Conservation (phyloP, 169 alveolate species). For the Plasmodium cynomolgi region DNA sequence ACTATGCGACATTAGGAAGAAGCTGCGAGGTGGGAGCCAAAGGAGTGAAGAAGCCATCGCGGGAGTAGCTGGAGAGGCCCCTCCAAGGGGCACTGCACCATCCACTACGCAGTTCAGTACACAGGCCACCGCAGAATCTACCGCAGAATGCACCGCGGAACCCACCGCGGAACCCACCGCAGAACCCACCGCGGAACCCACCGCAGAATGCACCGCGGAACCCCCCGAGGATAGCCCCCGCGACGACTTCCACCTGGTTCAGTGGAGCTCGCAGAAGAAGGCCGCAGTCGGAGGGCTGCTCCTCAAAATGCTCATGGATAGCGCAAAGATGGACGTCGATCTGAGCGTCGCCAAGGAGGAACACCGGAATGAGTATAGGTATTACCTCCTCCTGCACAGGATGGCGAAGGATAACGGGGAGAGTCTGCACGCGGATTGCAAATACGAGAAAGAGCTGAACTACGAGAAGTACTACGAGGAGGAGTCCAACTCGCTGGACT, state of each 20-base stretch:
- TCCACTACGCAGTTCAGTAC: not conserved
- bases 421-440: constrained; percentile 17
- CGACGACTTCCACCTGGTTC: constrained; percentile 69
- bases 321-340: constrained; percentile 82
- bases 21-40: not conserved
- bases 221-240: constrained; percentile 18
- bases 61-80: not conserved
- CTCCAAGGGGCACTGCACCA: not conserved
- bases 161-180: not conserved
- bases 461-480: constrained; percentile 52
- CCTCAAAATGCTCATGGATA: constrained; percentile 79
- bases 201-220: not conserved
- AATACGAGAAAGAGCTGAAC: constrained; percentile 61
- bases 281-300: constrained; percentile 84
- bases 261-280: constrained; percentile 81
- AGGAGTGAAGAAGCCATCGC: not conserved
- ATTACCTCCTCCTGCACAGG: constrained; percentile 45
- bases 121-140: not conserved
- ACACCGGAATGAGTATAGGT: constrained; percentile 73
- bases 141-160: constrained; percentile 14
- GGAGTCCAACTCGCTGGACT: constrained; percentile 61
- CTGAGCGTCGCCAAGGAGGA: constrained; percentile 80
- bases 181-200: not conserved
- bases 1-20: constrained; percentile 14
- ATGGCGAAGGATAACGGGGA: constrained; percentile 57